Percentiles rank a stretch among this genome's conserved stretches.
phyloP scores from a whole-genome alignment of 768 basidiomycete species.

The Naganishia onofrii region DNA sequence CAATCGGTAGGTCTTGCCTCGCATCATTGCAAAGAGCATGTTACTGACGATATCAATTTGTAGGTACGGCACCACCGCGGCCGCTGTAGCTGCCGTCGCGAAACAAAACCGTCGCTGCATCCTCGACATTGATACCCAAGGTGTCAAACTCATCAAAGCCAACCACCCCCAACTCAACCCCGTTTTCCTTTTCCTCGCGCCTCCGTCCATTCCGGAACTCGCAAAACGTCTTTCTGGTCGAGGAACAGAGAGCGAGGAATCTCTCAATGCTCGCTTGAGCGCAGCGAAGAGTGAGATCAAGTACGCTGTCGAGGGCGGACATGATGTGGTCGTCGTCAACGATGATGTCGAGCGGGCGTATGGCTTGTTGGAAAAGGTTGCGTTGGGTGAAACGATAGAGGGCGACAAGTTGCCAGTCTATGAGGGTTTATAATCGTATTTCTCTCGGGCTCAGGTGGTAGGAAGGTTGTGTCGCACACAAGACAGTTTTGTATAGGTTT shows the following conservation, averaged over 20 bases:
- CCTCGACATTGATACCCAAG: conserved; percentile 96
- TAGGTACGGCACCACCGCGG: conserved; percentile 82
- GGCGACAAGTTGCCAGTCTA: conserved; percentile 66
- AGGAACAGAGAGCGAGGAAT: conserved; percentile 76
- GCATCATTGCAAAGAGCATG: background rate
- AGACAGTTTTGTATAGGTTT: background rate
- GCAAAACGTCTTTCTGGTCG: conserved; percentile 69
- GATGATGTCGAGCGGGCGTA: conserved; percentile 84
- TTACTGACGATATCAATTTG: background rate
- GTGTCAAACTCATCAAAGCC: conserved; percentile 81
- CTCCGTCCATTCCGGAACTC: conserved; percentile 72
- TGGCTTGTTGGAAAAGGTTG: conserved; percentile 68
- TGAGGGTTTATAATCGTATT: conserved; percentile 34
- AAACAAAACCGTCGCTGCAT: conserved; percentile 75
- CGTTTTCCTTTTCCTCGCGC: conserved; percentile 86
- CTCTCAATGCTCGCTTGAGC: conserved; percentile 69
- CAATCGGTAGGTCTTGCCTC: conserved; percentile 57
- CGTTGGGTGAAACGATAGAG: conserved; percentile 64
- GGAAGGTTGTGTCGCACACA: background rate
- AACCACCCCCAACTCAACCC: conserved; percentile 70
- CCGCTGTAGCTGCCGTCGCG: conserved; percentile 68
- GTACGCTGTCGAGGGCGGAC: conserved; percentile 73
- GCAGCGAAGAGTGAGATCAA: conserved; percentile 76
- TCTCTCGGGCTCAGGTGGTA: no score
- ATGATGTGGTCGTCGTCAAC: conserved; percentile 84